Conservation (phyloP, 805 yeast species). For the Kodamaea jinghongensis region DNA sequence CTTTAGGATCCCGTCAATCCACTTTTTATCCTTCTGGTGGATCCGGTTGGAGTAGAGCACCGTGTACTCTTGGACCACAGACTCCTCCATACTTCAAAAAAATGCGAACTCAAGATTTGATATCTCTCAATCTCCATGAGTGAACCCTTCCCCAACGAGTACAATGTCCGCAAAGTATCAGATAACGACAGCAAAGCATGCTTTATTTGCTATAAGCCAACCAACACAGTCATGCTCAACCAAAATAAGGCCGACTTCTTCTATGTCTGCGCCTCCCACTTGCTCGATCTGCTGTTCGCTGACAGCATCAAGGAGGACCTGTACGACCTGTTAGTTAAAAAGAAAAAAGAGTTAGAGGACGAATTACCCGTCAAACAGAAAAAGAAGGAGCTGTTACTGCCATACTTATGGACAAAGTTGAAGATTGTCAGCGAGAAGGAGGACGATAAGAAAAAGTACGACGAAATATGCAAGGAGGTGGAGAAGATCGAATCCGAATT, state of each 20-base stretch:
- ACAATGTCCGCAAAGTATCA: constrained; percentile 43
- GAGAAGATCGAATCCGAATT: constrained; percentile 14
- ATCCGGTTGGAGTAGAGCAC: constrained; percentile 46
- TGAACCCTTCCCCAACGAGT: constrained; percentile 34
- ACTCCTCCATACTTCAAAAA: constrained; percentile 12
- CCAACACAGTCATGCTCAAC: constrained; percentile 45
- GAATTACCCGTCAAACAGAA: constrained; percentile 19
- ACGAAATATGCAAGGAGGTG: constrained; percentile 17
- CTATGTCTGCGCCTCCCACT: constrained; percentile 48
- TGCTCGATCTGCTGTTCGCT: constrained; percentile 48
- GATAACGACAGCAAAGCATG: constrained; percentile 45
- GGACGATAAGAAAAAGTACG: constrained; percentile 18
- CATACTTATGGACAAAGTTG: constrained; percentile 34
- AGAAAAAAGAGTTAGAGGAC: constrained; percentile 18
- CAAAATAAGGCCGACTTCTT: constrained; percentile 50
- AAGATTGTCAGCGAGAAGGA: constrained; percentile 16
- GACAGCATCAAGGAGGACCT: constrained; percentile 33
- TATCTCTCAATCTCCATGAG: neutral
- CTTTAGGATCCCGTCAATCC: constrained; percentile 51
- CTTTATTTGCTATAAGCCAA: constrained; percentile 48
- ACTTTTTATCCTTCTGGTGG: constrained; percentile 45
- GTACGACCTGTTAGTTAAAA: constrained; percentile 25
- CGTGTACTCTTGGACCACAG: constrained; percentile 46
- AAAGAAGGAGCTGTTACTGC: constrained; percentile 27
- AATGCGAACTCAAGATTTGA: neutral